Base-by-base conservation (phyloP, 228 moss, liverwort and hornwort genomes). In the Sphagnum fallax region DNA sequence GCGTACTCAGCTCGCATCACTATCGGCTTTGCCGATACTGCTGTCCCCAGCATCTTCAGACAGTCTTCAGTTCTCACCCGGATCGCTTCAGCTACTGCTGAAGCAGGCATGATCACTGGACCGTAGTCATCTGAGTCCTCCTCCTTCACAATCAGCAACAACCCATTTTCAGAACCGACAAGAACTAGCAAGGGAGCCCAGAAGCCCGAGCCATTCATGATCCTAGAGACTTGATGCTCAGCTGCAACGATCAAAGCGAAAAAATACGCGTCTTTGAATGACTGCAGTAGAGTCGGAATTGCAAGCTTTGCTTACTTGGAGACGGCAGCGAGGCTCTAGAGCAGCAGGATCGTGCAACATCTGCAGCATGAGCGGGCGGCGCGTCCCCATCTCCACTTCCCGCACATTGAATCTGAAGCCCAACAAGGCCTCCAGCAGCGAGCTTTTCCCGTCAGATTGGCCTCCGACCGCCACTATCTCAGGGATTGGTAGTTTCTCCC, bases 1-100 rank as follows among this genome's bases (percentile, higher is more conserved):
- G 93, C 93, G 62, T 93, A 93, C 83, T 93, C 90, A 16, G 93
- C 93, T 69, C 90, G 88, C 90, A 93, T 90, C 49, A 93, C 89
- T 74, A 93, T 93, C 6, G 93, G 93, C 70, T 90, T 93, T 47
- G 89, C 79, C 70, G 83, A 87, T 10, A 91, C 89, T 16, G 93
- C 87, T 52, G 90, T 90, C 58, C 90, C 93, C 64, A 81, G 66
- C 59, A 60, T 81, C 75, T 89, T 89, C 59, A 93, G 71, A 66
- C 70, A 87, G 0, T 78, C 74, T 60, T 90, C 89, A 10, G 93
- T 93, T 74, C 93, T 82, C n/a, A 78, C 16, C 64, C 87, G 81
- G 63, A 93, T 87, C 8, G 83, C 77, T 4, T 93, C 89, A 69
- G 93, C 90, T 4, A 93, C 80, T 49, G 82, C 67, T 64, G 91